These are phyloP conservation scores for Canariomyces notabilis DNA, from an alignment of 2,329 filamentous ascomycete genomes.

Conservation along the genomic window DNA sequence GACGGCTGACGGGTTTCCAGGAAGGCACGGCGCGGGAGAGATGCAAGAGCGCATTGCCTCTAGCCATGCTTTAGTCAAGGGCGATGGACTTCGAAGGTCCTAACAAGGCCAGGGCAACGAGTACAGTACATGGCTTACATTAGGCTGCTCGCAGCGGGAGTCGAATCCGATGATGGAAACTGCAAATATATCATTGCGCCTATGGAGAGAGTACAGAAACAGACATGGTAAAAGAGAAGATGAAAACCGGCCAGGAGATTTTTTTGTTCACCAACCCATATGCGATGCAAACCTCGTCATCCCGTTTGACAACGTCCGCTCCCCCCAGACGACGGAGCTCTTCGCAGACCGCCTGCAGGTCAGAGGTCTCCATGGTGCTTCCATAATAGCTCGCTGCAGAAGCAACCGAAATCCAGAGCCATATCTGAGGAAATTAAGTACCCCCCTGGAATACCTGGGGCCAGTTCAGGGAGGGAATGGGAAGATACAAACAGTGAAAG, in stretches of 20 bases:
- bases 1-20: no score
- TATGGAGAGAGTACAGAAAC: conserved; percentile 3
- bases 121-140: no score
- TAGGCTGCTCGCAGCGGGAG: no score
- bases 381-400: conserved; percentile 2
- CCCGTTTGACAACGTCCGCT: conserved; percentile 37
- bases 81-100: no score
- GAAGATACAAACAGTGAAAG: conserved; percentile 11
- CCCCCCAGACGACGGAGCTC: conserved; percentile 31
- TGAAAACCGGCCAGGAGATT: conserved; percentile 26
- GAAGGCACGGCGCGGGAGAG: no score
- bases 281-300: conserved; percentile 51
- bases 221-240: conserved; percentile 16
- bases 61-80: no score
- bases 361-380: conserved; percentile 40
- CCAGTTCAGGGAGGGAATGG: background rate
- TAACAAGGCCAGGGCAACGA: no score
- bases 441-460: background rate
- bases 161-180: background rate
- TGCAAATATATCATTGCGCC: conserved; percentile 11
- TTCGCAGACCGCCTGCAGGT: conserved; percentile 41
- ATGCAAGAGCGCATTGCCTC: no score
- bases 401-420: no score
- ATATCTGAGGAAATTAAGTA: conserved; percentile 5
- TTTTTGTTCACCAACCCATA: conserved; percentile 43